phyloP scores from a whole-genome alignment of 257 asterid genomes.

The Solanum infundibuliforme region DNA sequence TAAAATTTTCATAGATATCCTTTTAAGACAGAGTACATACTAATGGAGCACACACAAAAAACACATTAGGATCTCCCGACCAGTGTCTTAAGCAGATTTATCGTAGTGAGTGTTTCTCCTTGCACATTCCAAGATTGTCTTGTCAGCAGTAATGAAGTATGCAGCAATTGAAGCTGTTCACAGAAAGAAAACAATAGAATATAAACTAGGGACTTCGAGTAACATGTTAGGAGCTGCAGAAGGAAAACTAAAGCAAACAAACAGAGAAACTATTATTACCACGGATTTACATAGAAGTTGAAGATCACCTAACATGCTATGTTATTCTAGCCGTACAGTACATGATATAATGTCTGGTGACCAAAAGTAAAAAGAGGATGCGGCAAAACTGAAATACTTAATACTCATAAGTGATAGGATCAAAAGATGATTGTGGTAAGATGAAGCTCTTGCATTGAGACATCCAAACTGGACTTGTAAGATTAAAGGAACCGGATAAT shows the following conservation, averaged over 20 bases:
- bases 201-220: background rate
- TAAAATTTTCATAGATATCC: background rate
- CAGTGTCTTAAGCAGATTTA: slow-evolving; percentile 14
- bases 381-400: background rate
- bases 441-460: background rate
- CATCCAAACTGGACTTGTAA: background rate
- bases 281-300: background rate
- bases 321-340: background rate
- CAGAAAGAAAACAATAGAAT: background rate
- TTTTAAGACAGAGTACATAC: background rate
- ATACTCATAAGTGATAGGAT: background rate
- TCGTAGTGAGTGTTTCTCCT: slow-evolving; percentile 54
- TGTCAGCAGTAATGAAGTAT: slow-evolving; percentile 79
- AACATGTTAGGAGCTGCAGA: background rate
- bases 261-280: background rate
- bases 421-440: background rate
- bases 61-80: background rate
- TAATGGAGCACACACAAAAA: background rate
- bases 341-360: background rate
- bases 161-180: slow-evolving; percentile 73
- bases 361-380: background rate
- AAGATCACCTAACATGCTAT: background rate
- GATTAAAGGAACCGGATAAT: background rate
- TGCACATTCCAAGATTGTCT: slow-evolving; percentile 68
- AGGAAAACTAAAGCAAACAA: background rate